Base-by-base conservation (phyloP, 306 rosid species). In the Cucumis melo region DNA sequence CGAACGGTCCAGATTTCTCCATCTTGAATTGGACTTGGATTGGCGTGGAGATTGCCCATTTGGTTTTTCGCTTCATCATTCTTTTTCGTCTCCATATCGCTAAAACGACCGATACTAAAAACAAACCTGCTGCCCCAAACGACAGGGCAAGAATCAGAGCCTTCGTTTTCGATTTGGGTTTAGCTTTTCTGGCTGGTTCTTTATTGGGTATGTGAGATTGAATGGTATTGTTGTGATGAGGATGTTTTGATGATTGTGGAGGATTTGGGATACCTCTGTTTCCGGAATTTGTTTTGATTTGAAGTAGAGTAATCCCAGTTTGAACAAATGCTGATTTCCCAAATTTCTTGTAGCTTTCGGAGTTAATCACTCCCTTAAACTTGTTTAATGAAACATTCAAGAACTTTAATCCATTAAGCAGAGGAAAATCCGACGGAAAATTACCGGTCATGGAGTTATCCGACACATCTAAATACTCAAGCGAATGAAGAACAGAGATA, bases 41-140 rank as follows among this genome's bases (percentile, higher is more conserved):
- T 17, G 99, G 97, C 60, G 83, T 90, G 5, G 99, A 94, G n/a
- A 94, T 94, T 38, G 96, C 96, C 99, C 99, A 92, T 62, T 89
- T 92, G 86, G 73, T 91, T 80, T 77, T 90, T 29, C 63, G n/a
- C 42, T 7, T 72, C 42, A 50, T 87, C 10, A 83, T 4, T 76
- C 39, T 75, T 60, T 78, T 87, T 80, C 81, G 86, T 79, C 91
- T 83, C 83, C 77, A 83, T 1, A 65, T 78, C 16, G 59, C 23
- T 24, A 80, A 79, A 4, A 77, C 57, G 16, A 79, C 82, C 81
- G 78, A 3, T 0, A 51, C 74, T 44, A 83, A 78, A 58, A 86
- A 15, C 9, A 85, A 80, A 24, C 81, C 4, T 7, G 82, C 80
- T 8, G 87, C 79, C 0, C 81, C 86, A 17, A 77, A 82, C 24